These are phyloP conservation scores for Xylaria longipes DNA, from an alignment of 495 filamentous ascomycete genomes.

Conservation along the genomic window DNA sequence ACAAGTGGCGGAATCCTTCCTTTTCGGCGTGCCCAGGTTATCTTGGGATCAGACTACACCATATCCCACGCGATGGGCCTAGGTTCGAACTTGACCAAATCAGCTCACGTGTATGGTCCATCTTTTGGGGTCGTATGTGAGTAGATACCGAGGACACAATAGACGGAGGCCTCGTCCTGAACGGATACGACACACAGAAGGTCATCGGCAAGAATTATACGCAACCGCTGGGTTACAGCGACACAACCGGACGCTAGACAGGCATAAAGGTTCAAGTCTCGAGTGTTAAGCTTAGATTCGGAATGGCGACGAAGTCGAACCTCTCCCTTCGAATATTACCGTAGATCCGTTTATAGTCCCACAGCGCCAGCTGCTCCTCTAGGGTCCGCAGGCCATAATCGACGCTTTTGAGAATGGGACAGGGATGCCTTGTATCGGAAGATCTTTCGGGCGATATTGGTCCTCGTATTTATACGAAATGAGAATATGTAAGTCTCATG, in stretches of 20 bases:
- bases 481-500: background rate
- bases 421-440: background rate
- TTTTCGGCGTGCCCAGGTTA: background rate
- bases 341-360: background rate
- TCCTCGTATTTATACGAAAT: background rate
- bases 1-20: background rate
- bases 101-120: conserved; percentile 45
- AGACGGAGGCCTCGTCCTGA: conserved; percentile 51
- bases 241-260: background rate
- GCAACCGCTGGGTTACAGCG: background rate
- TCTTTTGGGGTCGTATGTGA: conserved; percentile 53
- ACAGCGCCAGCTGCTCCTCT: background rate
- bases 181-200: conserved; percentile 47
- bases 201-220: background rate
- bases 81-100: conserved; percentile 35
- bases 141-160: conserved; percentile 34
- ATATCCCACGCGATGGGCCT: background rate
- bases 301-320: background rate
- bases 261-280: background rate
- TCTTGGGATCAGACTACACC: background rate
- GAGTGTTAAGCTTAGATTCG: background rate
- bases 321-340: background rate
- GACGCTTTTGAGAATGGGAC: background rate
- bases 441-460: background rate
- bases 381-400: background rate